Conservation (phyloP, 2,329 filamentous ascomycete genomes). For the Xylariaceae sp. region DNA sequence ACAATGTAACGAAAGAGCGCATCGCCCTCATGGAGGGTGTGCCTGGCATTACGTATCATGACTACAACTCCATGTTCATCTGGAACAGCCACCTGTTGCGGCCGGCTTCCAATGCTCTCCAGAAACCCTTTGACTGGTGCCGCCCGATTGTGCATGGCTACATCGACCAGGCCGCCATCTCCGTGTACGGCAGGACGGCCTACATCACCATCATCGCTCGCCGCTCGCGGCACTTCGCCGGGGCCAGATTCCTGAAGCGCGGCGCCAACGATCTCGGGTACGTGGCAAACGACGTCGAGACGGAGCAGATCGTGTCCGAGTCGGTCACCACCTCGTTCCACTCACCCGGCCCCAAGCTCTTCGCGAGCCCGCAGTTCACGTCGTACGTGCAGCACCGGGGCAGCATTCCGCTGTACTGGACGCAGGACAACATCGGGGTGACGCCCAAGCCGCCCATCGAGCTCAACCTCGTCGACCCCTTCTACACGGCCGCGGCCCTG, state of each 20-base stretch:
- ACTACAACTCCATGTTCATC: constrained; percentile 93
- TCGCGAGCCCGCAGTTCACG: constrained; percentile 84
- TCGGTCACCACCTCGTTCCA: constrained; percentile 93
- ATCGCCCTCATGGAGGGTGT: constrained; percentile 59
- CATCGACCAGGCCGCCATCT: constrained; percentile 80
- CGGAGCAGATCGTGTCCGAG: constrained; percentile 95
- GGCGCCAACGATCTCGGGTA: constrained; percentile 92
- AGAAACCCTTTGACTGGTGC: constrained; percentile 90
- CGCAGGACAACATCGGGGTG: constrained; percentile 89
- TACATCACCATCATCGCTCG: constrained; percentile 93
- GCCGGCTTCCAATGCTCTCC: constrained; percentile 62
- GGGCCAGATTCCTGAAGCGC: constrained; percentile 87
- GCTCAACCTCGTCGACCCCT: constrained; percentile 90
- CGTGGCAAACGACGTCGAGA: constrained; percentile 97
- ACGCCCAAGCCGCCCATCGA: constrained; percentile 95
- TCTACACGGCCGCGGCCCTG: constrained; percentile 84
- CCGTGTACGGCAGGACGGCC: constrained; percentile 79
- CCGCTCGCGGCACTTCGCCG: constrained; percentile 87
- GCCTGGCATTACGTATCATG: constrained; percentile 48
- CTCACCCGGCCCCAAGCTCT: constrained; percentile 75
- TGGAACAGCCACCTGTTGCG: constrained; percentile 90
- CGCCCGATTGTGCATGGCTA: constrained; percentile 93
- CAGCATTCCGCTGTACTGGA: constrained; percentile 96
- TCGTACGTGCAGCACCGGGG: constrained; percentile 96
- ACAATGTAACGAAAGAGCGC: constrained; percentile 81